These are phyloP conservation scores for Avena sativa DNA, from an alignment of 176 grass and related monocot genomes.

Conservation along the genomic window DNA sequence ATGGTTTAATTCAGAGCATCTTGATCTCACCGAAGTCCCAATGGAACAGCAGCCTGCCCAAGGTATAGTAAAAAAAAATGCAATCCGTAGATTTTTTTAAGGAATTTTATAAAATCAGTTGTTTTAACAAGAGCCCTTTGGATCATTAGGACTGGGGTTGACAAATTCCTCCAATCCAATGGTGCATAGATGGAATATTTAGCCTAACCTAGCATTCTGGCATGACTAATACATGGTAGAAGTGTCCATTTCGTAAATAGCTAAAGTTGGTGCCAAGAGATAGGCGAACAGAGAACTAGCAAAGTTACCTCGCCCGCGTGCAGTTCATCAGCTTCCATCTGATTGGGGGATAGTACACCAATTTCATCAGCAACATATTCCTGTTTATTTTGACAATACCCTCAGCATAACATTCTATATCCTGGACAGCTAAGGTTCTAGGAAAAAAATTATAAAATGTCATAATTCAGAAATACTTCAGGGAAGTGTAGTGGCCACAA, in stretches of 20 bases:
- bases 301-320: slow-evolving; percentile 91
- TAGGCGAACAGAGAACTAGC: background rate
- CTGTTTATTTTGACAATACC: slow-evolving; percentile 59
- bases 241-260: slow-evolving; percentile 13
- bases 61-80: background rate
- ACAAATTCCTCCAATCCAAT: background rate
- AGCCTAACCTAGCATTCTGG: background rate
- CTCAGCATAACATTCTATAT: slow-evolving; percentile 47
- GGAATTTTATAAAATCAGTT: background rate
- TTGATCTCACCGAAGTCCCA: background rate
- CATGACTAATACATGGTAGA: slow-evolving; percentile 14
- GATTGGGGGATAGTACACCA: slow-evolving; percentile 93
- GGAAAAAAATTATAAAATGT: slow-evolving; percentile 19
- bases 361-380: slow-evolving; percentile 93
- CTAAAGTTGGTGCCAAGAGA: slow-evolving; percentile 2
- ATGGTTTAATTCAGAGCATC: background rate
- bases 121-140: background rate
- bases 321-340: slow-evolving; percentile 82
- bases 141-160: background rate
- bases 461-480: slow-evolving; percentile 41
- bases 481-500: slow-evolving; percentile 4
- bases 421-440: slow-evolving; percentile 14
- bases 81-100: background rate
- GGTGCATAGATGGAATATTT: slow-evolving; percentile 1
- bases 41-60: slow-evolving; percentile 13